Evolutionary conservation across 1,139 yeast genomes (phyloP).

Genomic region (Yamadazyma spencermartinsiae): DNA sequence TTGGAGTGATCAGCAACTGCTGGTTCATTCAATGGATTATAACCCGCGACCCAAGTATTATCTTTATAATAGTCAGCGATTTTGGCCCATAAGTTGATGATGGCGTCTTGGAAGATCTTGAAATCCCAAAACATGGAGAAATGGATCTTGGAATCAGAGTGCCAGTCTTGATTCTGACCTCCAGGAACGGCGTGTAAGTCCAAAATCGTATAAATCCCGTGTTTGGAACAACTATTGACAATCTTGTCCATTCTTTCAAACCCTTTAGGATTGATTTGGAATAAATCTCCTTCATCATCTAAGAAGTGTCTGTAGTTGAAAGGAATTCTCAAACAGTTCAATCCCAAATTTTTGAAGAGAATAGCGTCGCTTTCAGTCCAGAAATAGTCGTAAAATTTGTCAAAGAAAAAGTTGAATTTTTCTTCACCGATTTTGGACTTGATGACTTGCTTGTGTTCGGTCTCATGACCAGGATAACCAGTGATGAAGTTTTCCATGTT

Average conservation of each 20-base stretch:
- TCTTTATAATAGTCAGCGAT: slow-evolving; percentile 42
- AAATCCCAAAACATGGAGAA: slow-evolving; percentile 47
- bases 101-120: slow-evolving; percentile 43
- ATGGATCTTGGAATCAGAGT: slow-evolving; percentile 43
- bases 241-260: slow-evolving; percentile 41
- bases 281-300: slow-evolving; percentile 41
- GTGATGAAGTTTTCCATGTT: slow-evolving; percentile 54
- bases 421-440: slow-evolving; percentile 37
- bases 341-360: slow-evolving; percentile 38
- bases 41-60: slow-evolving; percentile 48
- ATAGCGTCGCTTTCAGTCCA: slow-evolving; percentile 48
- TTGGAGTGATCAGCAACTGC: slow-evolving; percentile 39
- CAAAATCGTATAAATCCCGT: slow-evolving; percentile 42
- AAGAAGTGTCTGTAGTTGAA: slow-evolving; percentile 49
- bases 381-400: slow-evolving; percentile 47
- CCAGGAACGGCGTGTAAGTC: slow-evolving; percentile 50
- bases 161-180: slow-evolving; percentile 54
- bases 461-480: slow-evolving; percentile 50
- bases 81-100: slow-evolving; percentile 40
- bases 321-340: slow-evolving; percentile 47
- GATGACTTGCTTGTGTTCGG: slow-evolving; percentile 43
- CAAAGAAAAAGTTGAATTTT: slow-evolving; percentile 44
- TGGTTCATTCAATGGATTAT: slow-evolving; percentile 50
- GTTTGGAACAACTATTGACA: slow-evolving; percentile 37
- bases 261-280: slow-evolving; percentile 37